phyloP scores from a whole-genome alignment of 495 filamentous ascomycete species.

The Xylaria scruposa region DNA sequence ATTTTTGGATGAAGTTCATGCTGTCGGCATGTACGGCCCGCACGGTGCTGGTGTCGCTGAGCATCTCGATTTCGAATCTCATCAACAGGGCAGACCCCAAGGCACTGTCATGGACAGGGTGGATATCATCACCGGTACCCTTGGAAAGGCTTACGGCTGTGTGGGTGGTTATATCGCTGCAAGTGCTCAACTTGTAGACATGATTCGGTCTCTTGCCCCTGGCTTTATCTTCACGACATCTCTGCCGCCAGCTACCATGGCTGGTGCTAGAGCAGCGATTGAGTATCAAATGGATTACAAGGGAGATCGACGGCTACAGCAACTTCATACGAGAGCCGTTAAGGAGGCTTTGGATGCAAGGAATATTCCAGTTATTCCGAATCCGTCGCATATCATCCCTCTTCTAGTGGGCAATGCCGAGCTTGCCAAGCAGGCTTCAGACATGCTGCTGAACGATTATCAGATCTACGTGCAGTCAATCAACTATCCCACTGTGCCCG shows the following conservation, averaged over 20 bases:
- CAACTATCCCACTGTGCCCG: conserved; percentile 97
- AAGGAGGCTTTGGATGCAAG: conserved; percentile 76
- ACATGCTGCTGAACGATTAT: conserved; percentile 84
- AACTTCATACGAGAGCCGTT: conserved; percentile 91
- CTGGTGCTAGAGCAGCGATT: conserved; percentile 88
- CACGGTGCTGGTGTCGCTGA: conserved; percentile 96
- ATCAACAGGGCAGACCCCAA: conserved; percentile 66
- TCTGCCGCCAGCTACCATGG: conserved; percentile 95
- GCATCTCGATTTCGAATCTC: conserved; percentile 92
- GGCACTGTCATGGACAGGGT: conserved; percentile 95
- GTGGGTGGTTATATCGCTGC: conserved; percentile 98
- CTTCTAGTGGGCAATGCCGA: conserved; percentile 93
- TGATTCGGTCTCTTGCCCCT: conserved; percentile 92
- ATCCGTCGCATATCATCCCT: conserved; percentile 95
- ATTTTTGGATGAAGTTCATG: conserved; percentile 97
- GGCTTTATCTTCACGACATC: conserved; percentile 99
- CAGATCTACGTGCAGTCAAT: conserved; percentile 98
- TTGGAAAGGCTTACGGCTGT: conserved; percentile 97
- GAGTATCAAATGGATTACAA: conserved; percentile 85
- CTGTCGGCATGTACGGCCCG: conserved; percentile 98
- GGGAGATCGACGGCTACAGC: conserved; percentile 87
- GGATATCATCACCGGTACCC: conserved; percentile 96
- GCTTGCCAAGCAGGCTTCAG: conserved; percentile 87
- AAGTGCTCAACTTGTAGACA: conserved; percentile 86
- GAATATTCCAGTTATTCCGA: conserved; percentile 97